Base-by-base conservation (phyloP, 441 rosid genomes). In the Gossypium gossypioides region DNA sequence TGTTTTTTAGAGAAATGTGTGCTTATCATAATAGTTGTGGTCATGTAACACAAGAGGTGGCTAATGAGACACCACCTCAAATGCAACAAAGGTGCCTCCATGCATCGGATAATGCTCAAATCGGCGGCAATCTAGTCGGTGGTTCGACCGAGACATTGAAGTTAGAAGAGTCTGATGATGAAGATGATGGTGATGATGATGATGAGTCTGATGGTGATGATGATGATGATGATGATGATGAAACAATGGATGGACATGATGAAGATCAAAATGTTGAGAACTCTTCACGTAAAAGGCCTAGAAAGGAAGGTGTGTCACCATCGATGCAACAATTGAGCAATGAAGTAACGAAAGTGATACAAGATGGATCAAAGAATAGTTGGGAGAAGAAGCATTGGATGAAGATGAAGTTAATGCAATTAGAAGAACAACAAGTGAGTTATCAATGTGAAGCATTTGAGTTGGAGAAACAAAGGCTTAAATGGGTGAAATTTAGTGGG, bases 371-470 rank as follows among this genome's bases (percentile, higher is more conserved):
- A 21, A 91, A 79, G 81, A 89, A 86, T 69, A 77, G 73, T 37
- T 81, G 87, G 96, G 99, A 92, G 84, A 94, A 94, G 96, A 88
- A 82, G 80, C 97, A 94, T 15, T 92, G 93, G 94, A 70, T 91
- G 81, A 91, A 61, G 80, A 61, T 70, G 71, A 92, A 78, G 74
- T 15, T 82, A 46, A 12, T 87, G 80, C 87, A 87, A 77, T 16
- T 92, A 13, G 97, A 95, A 69, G 93, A 92, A 78, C 85, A 82
- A 78, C 87, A 81, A 74, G 80, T 92, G 40, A 84, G 77, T 74
- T 88, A 85, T 68, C 89, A 84, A 73, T 76, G 67, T 74, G 81
- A 89, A 73, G 91, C 90, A 1, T 85, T 77, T 16, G 91, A 91
- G 81, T 86, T 95, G 6, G 99, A 95, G 83, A 95, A 88, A 82